Evolutionary conservation across 495 filamentous ascomycete species (phyloP), one percentile per base, ranked within the genome.

Genomic region (Pyrenula aspistea): DNA sequence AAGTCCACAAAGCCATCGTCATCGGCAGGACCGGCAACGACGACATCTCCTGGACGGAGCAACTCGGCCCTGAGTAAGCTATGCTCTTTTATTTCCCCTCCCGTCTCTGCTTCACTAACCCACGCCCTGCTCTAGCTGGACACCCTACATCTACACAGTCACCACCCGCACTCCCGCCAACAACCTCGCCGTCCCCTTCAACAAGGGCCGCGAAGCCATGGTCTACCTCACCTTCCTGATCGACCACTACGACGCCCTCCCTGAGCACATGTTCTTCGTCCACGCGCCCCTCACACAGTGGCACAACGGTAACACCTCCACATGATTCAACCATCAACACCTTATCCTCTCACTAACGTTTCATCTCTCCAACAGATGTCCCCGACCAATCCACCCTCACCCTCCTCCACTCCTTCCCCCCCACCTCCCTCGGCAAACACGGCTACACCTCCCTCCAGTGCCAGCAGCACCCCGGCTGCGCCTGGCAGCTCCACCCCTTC

Each of bases 231-330:
- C 72, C 53, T 75, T 66, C 55, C 51, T 75, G 23, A 59, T 71
- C 31, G 65, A 72, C 53, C 67, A 60, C 56, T 75, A 75, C 62
- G 62, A 72, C 36, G 49, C 55, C 3, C 67, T 75, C 12, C 69
- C 71, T 1, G 59, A 56, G 11, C 71, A 72, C 61, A 65, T 67
- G 0, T 61, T 75, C 21, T 75, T 75, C 57, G 63, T 75, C 49
- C 72, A 75, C 59, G 67, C 70, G 51, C 65, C 65, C 58, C 58
- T 57, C 15, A 65, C 73, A 11, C 72, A 75, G 53, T 72, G 72
- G 68, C 72, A 75, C 60, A 75, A 75, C 36, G 72, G n/a, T n/a
- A n/a, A 75, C 54, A n/a, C n/a, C n/a, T n/a, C n/a, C n/a, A n/a
- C n/a, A n/a, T n/a, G n/a, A n/a, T n/a, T n/a, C n/a, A n/a, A n/a